These are phyloP conservation scores for Silene conica DNA, from an alignment of 148 eudicot species.

Conservation along the genomic window DNA sequence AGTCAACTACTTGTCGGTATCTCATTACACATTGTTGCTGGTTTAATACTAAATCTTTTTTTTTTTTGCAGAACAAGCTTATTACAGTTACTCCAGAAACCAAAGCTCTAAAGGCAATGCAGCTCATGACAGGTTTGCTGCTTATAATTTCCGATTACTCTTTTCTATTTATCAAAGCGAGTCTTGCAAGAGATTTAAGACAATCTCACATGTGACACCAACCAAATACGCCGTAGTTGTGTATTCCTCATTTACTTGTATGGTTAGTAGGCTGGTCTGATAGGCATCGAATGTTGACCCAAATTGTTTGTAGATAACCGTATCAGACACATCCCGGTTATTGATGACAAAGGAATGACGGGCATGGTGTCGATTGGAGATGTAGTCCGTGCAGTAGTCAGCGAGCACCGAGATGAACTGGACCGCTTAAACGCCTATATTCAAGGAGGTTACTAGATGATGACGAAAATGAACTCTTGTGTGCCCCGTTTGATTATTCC, in stretches of 20 bases:
- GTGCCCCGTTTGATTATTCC: constrained; percentile 1
- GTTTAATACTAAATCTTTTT: neutral
- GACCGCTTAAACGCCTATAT: constrained; percentile 87
- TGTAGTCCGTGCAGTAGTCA: constrained; percentile 97
- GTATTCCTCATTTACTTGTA: too few species aligned
- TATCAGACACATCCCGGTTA: constrained; percentile 95
- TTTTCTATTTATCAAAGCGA: neutral
- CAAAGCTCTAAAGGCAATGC: constrained; percentile 92
- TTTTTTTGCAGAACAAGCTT: constrained; percentile 81
- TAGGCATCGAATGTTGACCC: neutral
- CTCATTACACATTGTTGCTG: neutral
- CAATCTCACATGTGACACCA: neutral
- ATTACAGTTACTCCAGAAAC: constrained; percentile 83
- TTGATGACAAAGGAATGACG: constrained; percentile 56
- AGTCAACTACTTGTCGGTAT: neutral
- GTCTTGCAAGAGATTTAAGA: neutral
- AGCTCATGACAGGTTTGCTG: constrained; percentile 78
- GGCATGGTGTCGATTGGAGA: constrained; percentile 99
- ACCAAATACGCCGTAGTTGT: neutral
- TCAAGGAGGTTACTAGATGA: constrained; percentile 90
- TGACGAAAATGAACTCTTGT: constrained; percentile 35
- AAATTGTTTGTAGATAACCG: constrained; percentile 66
- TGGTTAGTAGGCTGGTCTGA: too few species aligned
- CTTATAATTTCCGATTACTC: neutral
- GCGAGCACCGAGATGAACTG: constrained; percentile 87